Evolutionary conservation across 1,139 yeast genomes (phyloP).

Genomic region (Scheffersomyces quercinus): DNA sequence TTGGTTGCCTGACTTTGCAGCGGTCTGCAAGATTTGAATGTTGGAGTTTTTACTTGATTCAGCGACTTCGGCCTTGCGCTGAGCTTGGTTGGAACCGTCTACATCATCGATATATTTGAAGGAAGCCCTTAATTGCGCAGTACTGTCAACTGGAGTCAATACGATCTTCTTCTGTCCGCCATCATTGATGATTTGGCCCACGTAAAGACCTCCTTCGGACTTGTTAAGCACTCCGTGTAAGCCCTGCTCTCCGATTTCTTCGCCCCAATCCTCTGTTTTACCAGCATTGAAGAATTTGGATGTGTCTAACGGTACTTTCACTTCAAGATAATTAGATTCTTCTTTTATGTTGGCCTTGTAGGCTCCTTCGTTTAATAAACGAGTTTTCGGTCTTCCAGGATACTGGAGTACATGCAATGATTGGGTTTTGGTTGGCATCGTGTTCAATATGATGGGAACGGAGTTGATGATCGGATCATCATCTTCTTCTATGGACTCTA

Average conservation of each 20-base stretch:
- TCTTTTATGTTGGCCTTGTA: slow-evolving; percentile 62
- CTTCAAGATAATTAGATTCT: slow-evolving; percentile 56
- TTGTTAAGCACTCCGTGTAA: slow-evolving; percentile 67
- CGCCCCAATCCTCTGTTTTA: slow-evolving; percentile 65
- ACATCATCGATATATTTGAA: slow-evolving; percentile 72
- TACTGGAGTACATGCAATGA: slow-evolving; percentile 58
- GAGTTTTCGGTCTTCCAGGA: slow-evolving; percentile 62
- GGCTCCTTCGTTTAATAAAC: slow-evolving; percentile 46
- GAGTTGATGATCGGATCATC: slow-evolving; percentile 81
- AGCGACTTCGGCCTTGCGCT: slow-evolving; percentile 24
- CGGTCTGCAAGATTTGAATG: slow-evolving; percentile 46
- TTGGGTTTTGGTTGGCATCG: slow-evolving; percentile 22
- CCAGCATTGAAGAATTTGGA: slow-evolving; percentile 61
- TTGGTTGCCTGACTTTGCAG: slow-evolving; percentile 50
- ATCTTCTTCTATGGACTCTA: slow-evolving; percentile 20
- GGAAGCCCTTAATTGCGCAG: slow-evolving; percentile 79
- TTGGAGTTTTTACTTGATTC: slow-evolving; percentile 39
- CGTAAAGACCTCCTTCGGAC: slow-evolving; percentile 53
- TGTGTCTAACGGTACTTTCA: slow-evolving; percentile 71
- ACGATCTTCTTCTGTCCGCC: slow-evolving; percentile 46
- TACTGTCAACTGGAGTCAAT: slow-evolving; percentile 63
- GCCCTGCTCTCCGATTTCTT: slow-evolving; percentile 57
- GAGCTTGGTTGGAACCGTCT: slow-evolving; percentile 30
- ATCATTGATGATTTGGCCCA: slow-evolving; percentile 30
- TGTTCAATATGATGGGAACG: slow-evolving; percentile 58